A percentile compares a stretch with the other conserved stretches of the same genome.
Conservation (phyloP, 805 yeast genomes). For the Starmerella tilneyi region DNA sequence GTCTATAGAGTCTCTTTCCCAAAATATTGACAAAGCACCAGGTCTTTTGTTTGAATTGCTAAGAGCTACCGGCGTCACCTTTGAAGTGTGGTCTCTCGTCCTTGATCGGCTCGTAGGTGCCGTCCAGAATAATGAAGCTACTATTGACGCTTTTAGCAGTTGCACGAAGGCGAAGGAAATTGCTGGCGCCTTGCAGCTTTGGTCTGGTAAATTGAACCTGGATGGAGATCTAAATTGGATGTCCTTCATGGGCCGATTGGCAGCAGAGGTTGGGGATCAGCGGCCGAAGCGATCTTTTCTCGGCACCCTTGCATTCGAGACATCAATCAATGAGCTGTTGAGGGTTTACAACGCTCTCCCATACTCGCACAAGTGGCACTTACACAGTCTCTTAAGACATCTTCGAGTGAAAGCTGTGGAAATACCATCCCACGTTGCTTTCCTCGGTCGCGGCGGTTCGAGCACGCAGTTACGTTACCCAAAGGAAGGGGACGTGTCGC, state of each 20-base stretch:
- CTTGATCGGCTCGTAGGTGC: background rate
- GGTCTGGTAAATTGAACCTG: background rate
- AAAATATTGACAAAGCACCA: background rate
- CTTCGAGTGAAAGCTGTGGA: background rate
- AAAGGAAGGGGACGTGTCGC: background rate
- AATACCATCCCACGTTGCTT: background rate
- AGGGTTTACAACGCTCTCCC: constrained; percentile 1
- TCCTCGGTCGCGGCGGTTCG: background rate
- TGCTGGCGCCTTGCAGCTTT: background rate
- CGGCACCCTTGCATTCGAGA: background rate
- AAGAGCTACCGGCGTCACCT: background rate
- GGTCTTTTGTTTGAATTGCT: background rate
- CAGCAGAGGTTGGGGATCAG: background rate
- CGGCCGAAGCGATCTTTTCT: background rate
- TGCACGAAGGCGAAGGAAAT: background rate
- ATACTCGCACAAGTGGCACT: constrained; percentile 8
- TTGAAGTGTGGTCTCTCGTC: background rate
- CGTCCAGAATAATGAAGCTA: background rate
- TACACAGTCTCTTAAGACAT: constrained; percentile 1
- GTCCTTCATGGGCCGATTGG: constrained; percentile 3
- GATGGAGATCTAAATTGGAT: background rate
- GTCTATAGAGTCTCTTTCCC: background rate
- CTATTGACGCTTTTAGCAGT: background rate
- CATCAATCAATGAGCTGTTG: background rate
- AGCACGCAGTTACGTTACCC: background rate